Evolutionary conservation across 306 rosid genomes (phyloP).

Genomic region (Rosa lucieae): DNA sequence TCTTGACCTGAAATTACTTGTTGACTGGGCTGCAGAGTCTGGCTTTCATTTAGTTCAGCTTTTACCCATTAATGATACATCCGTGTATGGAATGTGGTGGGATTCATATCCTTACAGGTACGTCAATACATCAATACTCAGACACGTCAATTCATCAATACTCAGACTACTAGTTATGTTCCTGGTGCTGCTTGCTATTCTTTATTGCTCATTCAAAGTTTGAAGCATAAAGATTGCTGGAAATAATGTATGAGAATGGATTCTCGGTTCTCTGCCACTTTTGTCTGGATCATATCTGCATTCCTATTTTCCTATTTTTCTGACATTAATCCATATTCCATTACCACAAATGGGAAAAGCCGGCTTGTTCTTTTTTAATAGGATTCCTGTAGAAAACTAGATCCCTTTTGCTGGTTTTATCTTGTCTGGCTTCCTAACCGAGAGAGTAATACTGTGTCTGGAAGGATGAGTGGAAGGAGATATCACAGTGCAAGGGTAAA

Average conservation of each 20-base stretch:
- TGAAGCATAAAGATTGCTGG: slow-evolving; percentile 8
- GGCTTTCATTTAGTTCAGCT: slow-evolving; percentile 97
- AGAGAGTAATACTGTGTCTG: background rate
- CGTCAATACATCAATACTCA: slow-evolving; percentile 5
- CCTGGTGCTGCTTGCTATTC: slow-evolving; percentile 6
- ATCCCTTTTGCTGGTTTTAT: background rate
- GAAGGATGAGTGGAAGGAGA: background rate
- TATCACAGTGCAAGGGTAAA: background rate
- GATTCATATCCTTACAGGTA: slow-evolving; percentile 99
- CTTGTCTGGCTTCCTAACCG: background rate
- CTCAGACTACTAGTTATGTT: slow-evolving; percentile 6
- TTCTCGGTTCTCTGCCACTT: slow-evolving; percentile 21
- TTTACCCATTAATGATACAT: slow-evolving; percentile 93
- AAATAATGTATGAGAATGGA: slow-evolving; percentile 11
- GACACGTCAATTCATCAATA: slow-evolving; percentile 15
- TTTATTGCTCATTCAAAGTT: background rate
- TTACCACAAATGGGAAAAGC: background rate
- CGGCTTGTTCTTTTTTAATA: no score
- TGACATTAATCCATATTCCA: background rate
- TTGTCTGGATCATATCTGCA: slow-evolving; percentile 10
- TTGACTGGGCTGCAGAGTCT: slow-evolving; percentile 89
- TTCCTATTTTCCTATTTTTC: slow-evolving; percentile 15
- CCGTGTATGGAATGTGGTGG: slow-evolving; percentile 97
- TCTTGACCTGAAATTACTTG: slow-evolving; percentile 87
- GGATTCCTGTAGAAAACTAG: no score